Base-by-base conservation (phyloP, 2,329 filamentous ascomycete genomes). In the Ilyonectria destructans region DNA sequence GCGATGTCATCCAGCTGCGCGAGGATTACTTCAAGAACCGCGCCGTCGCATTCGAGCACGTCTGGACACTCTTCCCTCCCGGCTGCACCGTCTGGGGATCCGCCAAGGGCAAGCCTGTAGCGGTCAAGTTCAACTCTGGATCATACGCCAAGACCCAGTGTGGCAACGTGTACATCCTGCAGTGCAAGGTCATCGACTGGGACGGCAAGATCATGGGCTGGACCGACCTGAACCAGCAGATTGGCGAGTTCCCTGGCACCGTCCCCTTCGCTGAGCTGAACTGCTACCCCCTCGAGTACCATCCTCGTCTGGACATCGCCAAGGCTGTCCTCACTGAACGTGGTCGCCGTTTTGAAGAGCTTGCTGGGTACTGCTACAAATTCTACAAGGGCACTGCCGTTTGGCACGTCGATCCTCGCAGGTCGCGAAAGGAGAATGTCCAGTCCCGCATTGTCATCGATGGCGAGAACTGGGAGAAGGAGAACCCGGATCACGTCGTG, bases 31-130 rank as follows among this genome's bases (percentile, higher is more conserved):
- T 87, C 67, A 77, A 79, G 69, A 88, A 89, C 67, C 82, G 84
- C 0, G 87, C 88, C 52, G 85, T 90, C 58, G 85, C 85, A 0
- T 88, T 85, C 58, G 81, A 85, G 13, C 83, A 89, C 54, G 79
- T 85, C 10, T 88, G 86, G 86, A 85, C 85, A n/a, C 82, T 89
- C 31, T 87, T 88, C 73, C 81, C 83, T 58, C 87, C 86, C 0
- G 85, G 84, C 0, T 80, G 77, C 51, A 78, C 80, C 6, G 73
- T 87, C 2, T 81, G 83, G 58, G 80, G 82, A 1, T 74, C 77
- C 7, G 77, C 81, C 68, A 79, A 82, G 60, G 84, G 81, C 9
- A 81, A 80, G 13, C 77, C 81, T 5, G 80, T 80, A 4, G 82
- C 82, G 13, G 82, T 81, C 49, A 78, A 81, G 69, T 82, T 85